Evolutionary conservation across 257 asterid genomes (phyloP).

Genomic region (Solanum virginianum): DNA sequence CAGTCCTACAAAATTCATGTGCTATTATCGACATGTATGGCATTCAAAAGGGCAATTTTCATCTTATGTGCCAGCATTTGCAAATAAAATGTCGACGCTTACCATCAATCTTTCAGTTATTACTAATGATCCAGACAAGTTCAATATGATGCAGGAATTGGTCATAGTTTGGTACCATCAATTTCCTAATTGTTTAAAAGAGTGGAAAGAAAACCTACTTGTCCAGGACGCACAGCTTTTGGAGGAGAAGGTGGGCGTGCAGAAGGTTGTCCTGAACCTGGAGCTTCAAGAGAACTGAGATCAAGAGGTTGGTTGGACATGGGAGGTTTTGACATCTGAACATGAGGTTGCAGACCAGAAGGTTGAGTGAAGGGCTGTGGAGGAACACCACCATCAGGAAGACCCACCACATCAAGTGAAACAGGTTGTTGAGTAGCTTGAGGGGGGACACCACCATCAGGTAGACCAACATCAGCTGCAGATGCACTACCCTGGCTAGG

Average conservation of each 20-base stretch:
- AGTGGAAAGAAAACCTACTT: constrained; percentile 30
- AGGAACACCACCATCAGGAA: constrained; percentile 85
- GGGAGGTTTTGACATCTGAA: constrained; percentile 33
- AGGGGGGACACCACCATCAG: constrained; percentile 71
- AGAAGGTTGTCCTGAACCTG: constrained; percentile 54
- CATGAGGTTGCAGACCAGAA: constrained; percentile 28
- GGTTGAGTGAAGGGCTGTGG: constrained; percentile 49
- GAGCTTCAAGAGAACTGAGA: constrained; percentile 90
- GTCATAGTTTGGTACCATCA: not conserved
- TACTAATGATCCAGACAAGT: not conserved
- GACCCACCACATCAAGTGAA: constrained; percentile 47
- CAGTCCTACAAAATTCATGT: not conserved
- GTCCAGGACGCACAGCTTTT: constrained; percentile 95
- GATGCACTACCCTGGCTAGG: constrained; percentile 39
- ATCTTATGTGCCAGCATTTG: not conserved
- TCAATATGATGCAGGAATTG: not conserved
- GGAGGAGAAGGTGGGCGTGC: constrained; percentile 76
- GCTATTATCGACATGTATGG: not conserved
- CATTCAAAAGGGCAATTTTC: not conserved
- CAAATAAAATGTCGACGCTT: not conserved
- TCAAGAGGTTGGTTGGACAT: constrained; percentile 70
- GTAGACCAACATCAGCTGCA: constrained; percentile 39
- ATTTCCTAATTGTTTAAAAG: not conserved
- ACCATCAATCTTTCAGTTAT: not conserved
- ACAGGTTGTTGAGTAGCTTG: constrained; percentile 60